These are phyloP conservation scores for Acephala macrosclerotiorum DNA, from an alignment of 2,329 filamentous ascomycete species.

Conservation along the genomic window DNA sequence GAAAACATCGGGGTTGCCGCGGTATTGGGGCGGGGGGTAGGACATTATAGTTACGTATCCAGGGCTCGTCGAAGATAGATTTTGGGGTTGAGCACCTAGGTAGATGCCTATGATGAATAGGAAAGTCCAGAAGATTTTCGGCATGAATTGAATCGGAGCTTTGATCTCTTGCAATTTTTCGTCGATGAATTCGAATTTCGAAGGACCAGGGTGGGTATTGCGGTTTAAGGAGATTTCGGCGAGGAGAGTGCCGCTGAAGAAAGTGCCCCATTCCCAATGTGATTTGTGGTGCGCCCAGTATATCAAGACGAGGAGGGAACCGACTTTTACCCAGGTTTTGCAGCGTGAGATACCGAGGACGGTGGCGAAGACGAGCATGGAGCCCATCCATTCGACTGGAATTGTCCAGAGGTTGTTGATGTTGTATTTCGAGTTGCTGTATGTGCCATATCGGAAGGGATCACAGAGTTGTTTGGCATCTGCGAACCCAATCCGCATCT, in stretches of 20 bases:
- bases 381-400: constrained; percentile 9
- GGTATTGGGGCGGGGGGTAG: constrained; percentile 3
- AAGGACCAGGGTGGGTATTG: neutral
- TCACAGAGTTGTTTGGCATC: constrained; percentile 10
- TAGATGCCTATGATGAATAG: neutral
- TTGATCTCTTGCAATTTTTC: constrained; percentile 8
- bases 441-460: constrained; percentile 2
- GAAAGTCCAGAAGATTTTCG: constrained; percentile 1
- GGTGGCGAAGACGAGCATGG: constrained; percentile 1
- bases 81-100: constrained; percentile 6
- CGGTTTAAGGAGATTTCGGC: constrained; percentile 1
- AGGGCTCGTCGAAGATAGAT: neutral
- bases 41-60: constrained; percentile 6
- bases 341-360: constrained; percentile 5
- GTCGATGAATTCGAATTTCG: neutral
- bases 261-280: constrained; percentile 7
- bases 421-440: constrained; percentile 11
- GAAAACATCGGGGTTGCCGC: constrained; percentile 1
- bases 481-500: neutral
- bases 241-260: constrained; percentile 7
- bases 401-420: constrained; percentile 13
- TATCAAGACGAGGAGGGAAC: neutral
- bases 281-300: constrained; percentile 4
- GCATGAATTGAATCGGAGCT: neutral
- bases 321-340: constrained; percentile 8